These are phyloP conservation scores for Cordyceps cateniannulata DNA, from an alignment of 2,329 filamentous ascomycete genomes.

Conservation along the genomic window DNA sequence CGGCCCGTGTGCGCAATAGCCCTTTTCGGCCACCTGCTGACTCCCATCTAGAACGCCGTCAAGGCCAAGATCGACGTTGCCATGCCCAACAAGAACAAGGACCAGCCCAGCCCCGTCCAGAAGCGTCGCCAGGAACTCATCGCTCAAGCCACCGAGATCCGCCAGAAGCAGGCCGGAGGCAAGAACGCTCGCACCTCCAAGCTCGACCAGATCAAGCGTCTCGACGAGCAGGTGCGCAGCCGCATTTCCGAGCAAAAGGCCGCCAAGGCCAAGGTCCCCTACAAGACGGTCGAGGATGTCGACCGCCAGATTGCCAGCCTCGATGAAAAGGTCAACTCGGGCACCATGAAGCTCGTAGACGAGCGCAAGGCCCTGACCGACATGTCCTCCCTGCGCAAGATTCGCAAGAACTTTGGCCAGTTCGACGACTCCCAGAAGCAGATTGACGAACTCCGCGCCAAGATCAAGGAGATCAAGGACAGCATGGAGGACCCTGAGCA, in stretches of 20 bases:
- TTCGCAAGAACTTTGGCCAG: constrained; percentile 82
- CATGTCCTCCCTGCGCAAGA: constrained; percentile 75
- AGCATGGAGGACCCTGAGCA: constrained; percentile 84
- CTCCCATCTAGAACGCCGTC: constrained; percentile 63
- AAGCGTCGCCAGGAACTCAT: constrained; percentile 85
- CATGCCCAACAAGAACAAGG: constrained; percentile 65
- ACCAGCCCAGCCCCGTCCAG: constrained; percentile 71
- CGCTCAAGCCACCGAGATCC: constrained; percentile 74
- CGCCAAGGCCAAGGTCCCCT: constrained; percentile 71
- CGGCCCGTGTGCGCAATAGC: constrained; percentile 1
- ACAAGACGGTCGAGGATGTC: constrained; percentile 83
- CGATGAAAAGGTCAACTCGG: constrained; percentile 79
- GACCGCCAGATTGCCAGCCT: constrained; percentile 75
- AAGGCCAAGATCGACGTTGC: constrained; percentile 84
- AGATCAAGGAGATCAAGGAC: constrained; percentile 86
- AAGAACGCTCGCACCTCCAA: constrained; percentile 75
- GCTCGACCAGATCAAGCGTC: constrained; percentile 84
- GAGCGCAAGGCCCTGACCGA: constrained; percentile 90
- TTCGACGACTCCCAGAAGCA: constrained; percentile 82
- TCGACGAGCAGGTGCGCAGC: constrained; percentile 83
- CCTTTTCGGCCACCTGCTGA: constrained; percentile 12
- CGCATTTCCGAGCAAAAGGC: constrained; percentile 82
- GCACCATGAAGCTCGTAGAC: constrained; percentile 91
- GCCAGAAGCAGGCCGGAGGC: constrained; percentile 77
- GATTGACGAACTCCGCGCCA: constrained; percentile 79